Percentiles rank a stretch among this genome's conserved stretches.
phyloP scores from a whole-genome alignment of 78 protist genomes.

The Tieghemostelium lacteum region DNA sequence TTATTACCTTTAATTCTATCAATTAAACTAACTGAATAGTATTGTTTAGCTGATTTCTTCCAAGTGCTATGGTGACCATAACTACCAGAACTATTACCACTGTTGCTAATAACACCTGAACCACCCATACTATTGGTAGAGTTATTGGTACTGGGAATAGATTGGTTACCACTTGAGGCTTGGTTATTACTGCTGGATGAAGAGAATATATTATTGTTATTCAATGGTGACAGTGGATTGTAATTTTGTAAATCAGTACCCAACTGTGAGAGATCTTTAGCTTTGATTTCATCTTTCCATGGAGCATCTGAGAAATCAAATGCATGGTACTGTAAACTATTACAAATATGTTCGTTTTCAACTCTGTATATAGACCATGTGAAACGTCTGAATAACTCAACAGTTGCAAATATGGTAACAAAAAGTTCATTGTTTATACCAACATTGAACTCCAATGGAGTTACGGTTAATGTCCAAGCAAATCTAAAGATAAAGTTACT shows the following conservation, averaged over 20 bases:
- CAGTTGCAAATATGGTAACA: conserved; percentile 22
- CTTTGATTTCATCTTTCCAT: conserved; percentile 65
- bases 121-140: not conserved
- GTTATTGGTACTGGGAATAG: not conserved
- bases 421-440: conserved; percentile 61
- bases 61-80: conserved; percentile 4
- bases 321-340: conserved; percentile 64
- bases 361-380: conserved; percentile 59
- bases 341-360: conserved; percentile 21
- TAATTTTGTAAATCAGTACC: too few relatives aligned
- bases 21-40: conserved; percentile 19
- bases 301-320: conserved; percentile 47
- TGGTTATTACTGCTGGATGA: not conserved
- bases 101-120: too few relatives aligned
- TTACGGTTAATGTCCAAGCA: conserved; percentile 71
- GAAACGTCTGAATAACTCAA: conserved; percentile 50
- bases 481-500: conserved; percentile 56
- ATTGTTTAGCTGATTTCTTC: conserved; percentile 44
- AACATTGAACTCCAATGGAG: conserved; percentile 35
- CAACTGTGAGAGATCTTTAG: too few relatives aligned
- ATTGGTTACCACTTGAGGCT: not conserved
- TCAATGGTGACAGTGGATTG: too few relatives aligned
- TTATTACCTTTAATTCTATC: conserved; percentile 8
- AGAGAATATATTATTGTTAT: too few relatives aligned
- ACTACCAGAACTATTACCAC: too few relatives aligned